These are phyloP conservation scores for Phialocephala subalpina DNA, from an alignment of 2,329 filamentous ascomycete species.

Conservation along the genomic window DNA sequence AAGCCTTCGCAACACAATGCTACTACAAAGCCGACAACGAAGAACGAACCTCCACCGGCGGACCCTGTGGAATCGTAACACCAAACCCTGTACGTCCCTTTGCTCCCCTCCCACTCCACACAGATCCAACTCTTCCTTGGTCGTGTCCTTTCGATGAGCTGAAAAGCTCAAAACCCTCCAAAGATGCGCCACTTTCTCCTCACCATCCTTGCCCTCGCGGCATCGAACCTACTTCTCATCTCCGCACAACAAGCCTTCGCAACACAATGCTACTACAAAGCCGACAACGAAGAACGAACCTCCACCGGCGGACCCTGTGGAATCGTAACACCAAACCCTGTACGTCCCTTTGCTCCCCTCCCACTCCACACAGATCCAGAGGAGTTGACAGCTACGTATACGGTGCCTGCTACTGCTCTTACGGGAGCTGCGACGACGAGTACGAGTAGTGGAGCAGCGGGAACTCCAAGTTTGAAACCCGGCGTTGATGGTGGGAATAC, in stretches of 20 bases:
- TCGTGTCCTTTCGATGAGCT: too few relatives aligned
- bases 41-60: slow-evolving; percentile 2
- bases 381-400: not conserved
- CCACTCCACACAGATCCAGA: too few relatives aligned
- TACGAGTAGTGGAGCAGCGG: not conserved
- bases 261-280: slow-evolving; percentile 6
- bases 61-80: not conserved
- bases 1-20: slow-evolving; percentile 4
- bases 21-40: slow-evolving; percentile 4
- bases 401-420: not conserved
- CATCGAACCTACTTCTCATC: not conserved
- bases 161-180: not conserved
- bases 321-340: not conserved
- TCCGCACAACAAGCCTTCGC: not conserved
- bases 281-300: slow-evolving; percentile 5
- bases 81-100: not conserved
- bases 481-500: too few relatives aligned
- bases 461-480: not conserved
- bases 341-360: not conserved
- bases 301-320: slow-evolving; percentile 2
- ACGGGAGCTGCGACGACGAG: not conserved
- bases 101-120: too few relatives aligned
- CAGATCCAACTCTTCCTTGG: too few relatives aligned
- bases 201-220: not conserved
- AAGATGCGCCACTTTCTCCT: not conserved